Base-by-base conservation (phyloP, 2,329 filamentous ascomycete species). In the Neopestalotiopsis sp. region DNA sequence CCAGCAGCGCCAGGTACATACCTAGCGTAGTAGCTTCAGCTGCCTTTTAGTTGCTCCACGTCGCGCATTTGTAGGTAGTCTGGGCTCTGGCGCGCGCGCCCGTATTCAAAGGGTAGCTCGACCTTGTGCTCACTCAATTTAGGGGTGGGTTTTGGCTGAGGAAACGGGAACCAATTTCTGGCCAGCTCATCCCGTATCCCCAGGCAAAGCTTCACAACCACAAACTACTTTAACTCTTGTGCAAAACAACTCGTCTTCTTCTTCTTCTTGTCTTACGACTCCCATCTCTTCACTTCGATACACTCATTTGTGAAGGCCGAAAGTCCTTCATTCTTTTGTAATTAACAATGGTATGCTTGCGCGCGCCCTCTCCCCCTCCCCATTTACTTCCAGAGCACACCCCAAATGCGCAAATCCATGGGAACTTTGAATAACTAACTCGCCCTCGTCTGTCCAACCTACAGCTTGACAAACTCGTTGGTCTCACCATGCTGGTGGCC, bases 391-490 rank as follows among this genome's bases (percentile, higher is more conserved):
- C 30, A 20, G 24, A 12, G 9, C 42, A 20, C 45, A 30, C 61
- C 32, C 61, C 14, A 63, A n/a, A 63, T 40, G n/a, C 61, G 24
- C 13, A n/a, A 13, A 34, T 24, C 20, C 34, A 30, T 28, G 24
- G 14, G 32, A 14, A 34, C 59, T 12, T 14, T 10, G 24, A 28
- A 28, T 28, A 24, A 34, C 30, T 38, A 42, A 63, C 14, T 59
- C n/a, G 7, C 53, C n/a, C 58, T 62, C 24, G 24, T 28, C 9
- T 14, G 34, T 42, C 12, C 81, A 98, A 95, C 92, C 5, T 2
- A 14, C 81, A 99, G 96, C 92, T 98, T 84, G 96, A 97, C 89
- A 95, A 94, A 90, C 88, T 90, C 79, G 86, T 89, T 78, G 88
- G 88, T 79, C 84, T 89, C 86, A 87, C 88, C 88, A 90, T 90